Evolutionary conservation across 306 rosid genomes (phyloP).

Genomic region (Begonia masoniana): DNA sequence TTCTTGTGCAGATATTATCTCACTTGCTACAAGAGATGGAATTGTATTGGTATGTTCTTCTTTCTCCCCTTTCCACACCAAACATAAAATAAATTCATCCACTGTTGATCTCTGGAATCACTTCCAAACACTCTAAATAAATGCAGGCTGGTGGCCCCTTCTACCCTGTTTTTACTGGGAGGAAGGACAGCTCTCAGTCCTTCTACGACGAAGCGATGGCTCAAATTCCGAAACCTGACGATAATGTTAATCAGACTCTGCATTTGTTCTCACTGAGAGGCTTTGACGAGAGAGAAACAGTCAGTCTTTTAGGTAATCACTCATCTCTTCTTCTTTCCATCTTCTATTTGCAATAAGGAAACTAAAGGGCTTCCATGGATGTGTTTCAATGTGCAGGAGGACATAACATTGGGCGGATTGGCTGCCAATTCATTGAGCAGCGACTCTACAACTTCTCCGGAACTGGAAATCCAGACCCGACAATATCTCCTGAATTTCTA

Average conservation of each 20-base stretch:
- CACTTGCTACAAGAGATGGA: conserved; percentile 35
- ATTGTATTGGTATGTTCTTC: conserved; percentile 18
- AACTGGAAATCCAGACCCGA: conserved; percentile 58
- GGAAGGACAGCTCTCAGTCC: conserved; percentile 52
- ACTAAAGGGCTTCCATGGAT: no score
- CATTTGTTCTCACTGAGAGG: conserved; percentile 50
- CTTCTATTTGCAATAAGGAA: no score
- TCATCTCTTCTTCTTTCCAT: background rate
- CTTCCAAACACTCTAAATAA: background rate
- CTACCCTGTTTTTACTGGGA: conserved; percentile 63
- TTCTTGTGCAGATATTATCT: conserved; percentile 29
- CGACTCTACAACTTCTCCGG: conserved; percentile 59
- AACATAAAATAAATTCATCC: no score
- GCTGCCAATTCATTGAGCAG: conserved; percentile 48
- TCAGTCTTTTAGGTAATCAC: conserved; percentile 63
- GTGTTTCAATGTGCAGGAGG: conserved; percentile 42
- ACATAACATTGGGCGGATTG: conserved; percentile 72
- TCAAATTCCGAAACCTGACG: conserved; percentile 65
- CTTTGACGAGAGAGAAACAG: conserved; percentile 66
- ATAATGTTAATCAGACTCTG: conserved; percentile 40
- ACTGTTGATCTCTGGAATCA: no score
- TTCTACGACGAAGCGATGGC: conserved; percentile 40
- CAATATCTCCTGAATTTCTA: conserved; percentile 44
- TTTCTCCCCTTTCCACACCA: background rate
- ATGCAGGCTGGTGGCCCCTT: conserved; percentile 78